These are phyloP conservation scores for Xylaria telfairii DNA, from an alignment of 495 filamentous ascomycete species.

Conservation along the genomic window DNA sequence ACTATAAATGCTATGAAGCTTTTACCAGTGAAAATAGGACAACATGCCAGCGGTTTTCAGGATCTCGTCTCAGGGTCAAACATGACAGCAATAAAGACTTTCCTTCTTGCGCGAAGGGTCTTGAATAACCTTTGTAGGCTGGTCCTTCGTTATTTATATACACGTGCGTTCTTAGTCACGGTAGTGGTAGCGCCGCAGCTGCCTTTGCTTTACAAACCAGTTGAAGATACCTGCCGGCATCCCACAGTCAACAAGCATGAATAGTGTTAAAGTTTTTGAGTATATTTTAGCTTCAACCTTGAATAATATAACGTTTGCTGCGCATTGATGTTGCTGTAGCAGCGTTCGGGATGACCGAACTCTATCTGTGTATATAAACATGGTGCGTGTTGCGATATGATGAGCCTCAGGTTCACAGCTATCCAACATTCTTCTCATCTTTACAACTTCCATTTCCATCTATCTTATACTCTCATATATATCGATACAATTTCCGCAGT, in stretches of 20 bases:
- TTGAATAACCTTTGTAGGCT: neutral
- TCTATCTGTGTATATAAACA: neutral
- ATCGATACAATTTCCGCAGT: neutral
- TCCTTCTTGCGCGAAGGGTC: neutral
- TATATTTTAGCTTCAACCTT: neutral
- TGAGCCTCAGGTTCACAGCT: neutral
- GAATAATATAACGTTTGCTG: neutral
- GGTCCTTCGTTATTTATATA: neutral
- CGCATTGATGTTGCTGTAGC: neutral
- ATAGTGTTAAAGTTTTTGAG: neutral
- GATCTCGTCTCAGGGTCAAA: neutral
- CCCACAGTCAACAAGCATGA: neutral
- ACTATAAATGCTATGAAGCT: neutral
- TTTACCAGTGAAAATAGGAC: neutral
- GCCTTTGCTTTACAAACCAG: neutral
- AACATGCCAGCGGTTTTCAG: neutral
- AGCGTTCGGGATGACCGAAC: neutral
- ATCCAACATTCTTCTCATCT: neutral
- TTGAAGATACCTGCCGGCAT: neutral
- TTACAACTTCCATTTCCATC: neutral
- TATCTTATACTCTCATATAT: neutral
- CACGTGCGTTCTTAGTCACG: neutral
- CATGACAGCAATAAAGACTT: neutral
- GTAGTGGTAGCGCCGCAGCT: neutral
- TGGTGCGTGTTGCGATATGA: neutral